Evolutionary conservation across 2,329 filamentous ascomycete genomes (phyloP).

Genomic region (Colletotrichum echinochloae): DNA sequence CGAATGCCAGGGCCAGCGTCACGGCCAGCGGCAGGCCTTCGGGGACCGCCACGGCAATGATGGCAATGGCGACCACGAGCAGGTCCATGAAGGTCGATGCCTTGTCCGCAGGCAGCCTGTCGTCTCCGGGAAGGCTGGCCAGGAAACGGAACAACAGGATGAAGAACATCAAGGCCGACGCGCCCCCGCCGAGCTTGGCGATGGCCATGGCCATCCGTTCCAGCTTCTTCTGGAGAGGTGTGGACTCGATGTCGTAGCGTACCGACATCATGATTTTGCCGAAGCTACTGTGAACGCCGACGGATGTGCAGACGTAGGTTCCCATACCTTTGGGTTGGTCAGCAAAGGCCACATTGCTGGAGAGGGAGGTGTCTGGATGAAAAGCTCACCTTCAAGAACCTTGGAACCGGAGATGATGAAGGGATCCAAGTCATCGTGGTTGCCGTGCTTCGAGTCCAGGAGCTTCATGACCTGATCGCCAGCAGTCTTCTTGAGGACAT

Average conservation of each 20-base stretch:
- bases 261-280: slow-evolving; percentile 68
- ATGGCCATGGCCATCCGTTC: slow-evolving; percentile 56
- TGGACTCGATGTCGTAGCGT: slow-evolving; percentile 62
- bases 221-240: slow-evolving; percentile 67
- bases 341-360: slow-evolving; percentile 35
- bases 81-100: slow-evolving; percentile 67
- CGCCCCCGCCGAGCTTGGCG: slow-evolving; percentile 67
- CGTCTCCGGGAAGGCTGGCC: slow-evolving; percentile 61
- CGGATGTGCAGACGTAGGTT: slow-evolving; percentile 66
- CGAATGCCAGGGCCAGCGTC: slow-evolving; percentile 75
- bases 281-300: slow-evolving; percentile 65
- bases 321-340: slow-evolving; percentile 50
- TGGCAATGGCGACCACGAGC: slow-evolving; percentile 73
- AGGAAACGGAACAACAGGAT: slow-evolving; percentile 84
- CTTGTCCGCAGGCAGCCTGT: slow-evolving; percentile 66
- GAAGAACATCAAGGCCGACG: slow-evolving; percentile 75
- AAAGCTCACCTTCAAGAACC: slow-evolving; percentile 53
- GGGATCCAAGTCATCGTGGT: slow-evolving; percentile 61
- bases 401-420: slow-evolving; percentile 71
- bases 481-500: slow-evolving; percentile 74
- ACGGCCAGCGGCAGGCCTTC: slow-evolving; percentile 76
- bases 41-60: slow-evolving; percentile 75
- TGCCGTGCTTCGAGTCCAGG: slow-evolving; percentile 55
- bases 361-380: slow-evolving; percentile 54
- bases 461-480: slow-evolving; percentile 67